phyloP scores from a whole-genome alignment of 129 eudicot species.

The Saposhnikovia divaricata region DNA sequence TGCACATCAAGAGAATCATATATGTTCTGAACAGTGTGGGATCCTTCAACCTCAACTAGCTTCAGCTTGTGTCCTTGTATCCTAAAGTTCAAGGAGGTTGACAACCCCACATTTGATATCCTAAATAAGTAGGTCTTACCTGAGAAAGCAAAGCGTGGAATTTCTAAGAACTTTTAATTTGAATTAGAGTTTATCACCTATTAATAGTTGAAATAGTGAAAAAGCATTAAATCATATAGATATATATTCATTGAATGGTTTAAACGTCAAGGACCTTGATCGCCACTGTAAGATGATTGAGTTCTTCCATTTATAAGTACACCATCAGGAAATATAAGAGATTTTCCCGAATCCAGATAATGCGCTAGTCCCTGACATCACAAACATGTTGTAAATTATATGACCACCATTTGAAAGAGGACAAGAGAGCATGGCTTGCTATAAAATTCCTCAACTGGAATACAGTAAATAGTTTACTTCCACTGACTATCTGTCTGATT shows the following conservation, averaged over 20 bases:
- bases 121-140: slow-evolving; percentile 94
- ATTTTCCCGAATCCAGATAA: slow-evolving; percentile 63
- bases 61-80: slow-evolving; percentile 86
- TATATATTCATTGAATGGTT: background rate
- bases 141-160: slow-evolving; percentile 26
- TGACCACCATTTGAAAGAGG: background rate
- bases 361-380: slow-evolving; percentile 53
- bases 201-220: background rate
- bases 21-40: slow-evolving; percentile 63
- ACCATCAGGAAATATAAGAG: slow-evolving; percentile 76
- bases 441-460: background rate
- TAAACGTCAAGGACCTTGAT: slow-evolving; percentile 40
- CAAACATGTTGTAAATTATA: background rate
- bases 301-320: slow-evolving; percentile 74
- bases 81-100: slow-evolving; percentile 78
- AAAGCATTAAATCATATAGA: background rate
- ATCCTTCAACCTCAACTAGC: slow-evolving; percentile 95
- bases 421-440: background rate
- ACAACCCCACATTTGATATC: slow-evolving; percentile 77
- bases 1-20: slow-evolving; percentile 83
- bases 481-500: background rate
- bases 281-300: slow-evolving; percentile 60
- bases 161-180: background rate
- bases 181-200: background rate
- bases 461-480: background rate